Percentiles rank a stretch among this genome's conserved stretches.
phyloP scores from a whole-genome alignment of 768 basidiomycete species.

The Kwoniella mangroviensis region DNA sequence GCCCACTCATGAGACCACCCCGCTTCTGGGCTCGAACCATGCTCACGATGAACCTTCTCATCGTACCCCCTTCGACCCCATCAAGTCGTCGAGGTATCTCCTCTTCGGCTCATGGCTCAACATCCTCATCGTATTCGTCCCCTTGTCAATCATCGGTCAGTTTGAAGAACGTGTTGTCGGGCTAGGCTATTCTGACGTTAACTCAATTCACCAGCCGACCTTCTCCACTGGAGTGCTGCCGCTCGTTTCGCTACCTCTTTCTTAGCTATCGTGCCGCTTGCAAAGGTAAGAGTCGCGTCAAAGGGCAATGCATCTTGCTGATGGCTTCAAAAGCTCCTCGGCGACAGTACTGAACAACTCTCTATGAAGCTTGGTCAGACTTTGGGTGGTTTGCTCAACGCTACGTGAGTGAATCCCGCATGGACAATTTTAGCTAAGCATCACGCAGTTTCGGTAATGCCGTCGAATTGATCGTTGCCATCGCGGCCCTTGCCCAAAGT shows the following conservation, averaged over 20 bases:
- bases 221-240: slow-evolving; percentile 49
- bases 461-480: slow-evolving; percentile 86
- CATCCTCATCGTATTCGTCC: slow-evolving; percentile 76
- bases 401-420: slow-evolving; percentile 56
- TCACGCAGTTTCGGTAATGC: slow-evolving; percentile 52
- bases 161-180: slow-evolving; percentile 16
- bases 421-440: slow-evolving; percentile 1
- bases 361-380: slow-evolving; percentile 75
- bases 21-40: slow-evolving; percentile 18
- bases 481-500: slow-evolving; percentile 82
- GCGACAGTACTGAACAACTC: slow-evolving; percentile 58
- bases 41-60: neutral
- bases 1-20: slow-evolving; percentile 29
- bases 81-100: slow-evolving; percentile 54
- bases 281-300: slow-evolving; percentile 65
- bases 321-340: slow-evolving; percentile 38
- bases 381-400: slow-evolving; percentile 82
- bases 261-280: slow-evolving; percentile 85
- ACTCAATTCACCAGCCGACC: slow-evolving; percentile 38
- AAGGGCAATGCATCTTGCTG: neutral
- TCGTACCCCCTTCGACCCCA: slow-evolving; percentile 28
- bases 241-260: slow-evolving; percentile 72
- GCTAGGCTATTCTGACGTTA: neutral
- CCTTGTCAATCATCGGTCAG: slow-evolving; percentile 71
- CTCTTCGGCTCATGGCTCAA: slow-evolving; percentile 67